phyloP scores from a whole-genome alignment of 1,139 yeast species.

The Yamadazyma friedrichii region DNA sequence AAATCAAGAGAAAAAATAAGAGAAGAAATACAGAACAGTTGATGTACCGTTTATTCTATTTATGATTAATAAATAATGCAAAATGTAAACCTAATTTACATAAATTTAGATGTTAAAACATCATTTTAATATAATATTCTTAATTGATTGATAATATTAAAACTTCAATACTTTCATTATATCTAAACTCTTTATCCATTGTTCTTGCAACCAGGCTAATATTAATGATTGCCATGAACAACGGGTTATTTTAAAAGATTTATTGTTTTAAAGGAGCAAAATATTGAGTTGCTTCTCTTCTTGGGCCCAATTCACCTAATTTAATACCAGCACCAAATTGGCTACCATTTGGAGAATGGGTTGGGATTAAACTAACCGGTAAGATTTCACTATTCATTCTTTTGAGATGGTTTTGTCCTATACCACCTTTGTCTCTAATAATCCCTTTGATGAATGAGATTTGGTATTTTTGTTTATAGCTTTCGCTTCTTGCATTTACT shows the following conservation, averaged over 20 bases:
- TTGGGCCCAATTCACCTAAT: slow-evolving; percentile 45
- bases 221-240: too few relatives aligned
- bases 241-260: not conserved
- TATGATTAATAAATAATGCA: slow-evolving; percentile 8
- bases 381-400: slow-evolving; percentile 29
- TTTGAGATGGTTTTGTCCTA: slow-evolving; percentile 44
- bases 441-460: slow-evolving; percentile 42
- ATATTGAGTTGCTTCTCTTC: slow-evolving; percentile 41
- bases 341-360: slow-evolving; percentile 43
- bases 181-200: not conserved
- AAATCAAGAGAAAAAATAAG: not conserved
- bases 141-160: too few relatives aligned
- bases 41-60: slow-evolving; percentile 6
- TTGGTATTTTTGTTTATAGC: slow-evolving; percentile 39
- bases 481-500: slow-evolving; percentile 36
- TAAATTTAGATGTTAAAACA: not conserved
- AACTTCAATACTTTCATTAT: too few relatives aligned
- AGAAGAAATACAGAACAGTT: not conserved
- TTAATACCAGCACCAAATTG: slow-evolving; percentile 50
- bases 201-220: too few relatives aligned
- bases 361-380: slow-evolving; percentile 38
- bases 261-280: slow-evolving; percentile 34
- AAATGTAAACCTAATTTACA: slow-evolving; percentile 7
- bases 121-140: too few relatives aligned
- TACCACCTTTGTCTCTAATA: slow-evolving; percentile 48